Percentiles rank a stretch among this genome's conserved stretches.
phyloP scores from a whole-genome alignment of 345 rosid species.

The Microthlaspi erraticum region DNA sequence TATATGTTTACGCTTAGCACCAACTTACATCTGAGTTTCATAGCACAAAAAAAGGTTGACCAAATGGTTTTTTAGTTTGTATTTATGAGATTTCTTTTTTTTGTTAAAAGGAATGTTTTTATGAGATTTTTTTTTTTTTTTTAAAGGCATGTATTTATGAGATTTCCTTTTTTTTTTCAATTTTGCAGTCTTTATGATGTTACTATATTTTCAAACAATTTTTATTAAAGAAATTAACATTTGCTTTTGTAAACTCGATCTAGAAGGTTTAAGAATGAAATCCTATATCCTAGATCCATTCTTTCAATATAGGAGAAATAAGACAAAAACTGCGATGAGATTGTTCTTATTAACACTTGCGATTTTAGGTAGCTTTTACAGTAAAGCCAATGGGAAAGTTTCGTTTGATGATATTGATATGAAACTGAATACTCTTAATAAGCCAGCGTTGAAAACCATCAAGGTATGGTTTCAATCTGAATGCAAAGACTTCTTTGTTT shows the following conservation, averaged over 20 bases:
- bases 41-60: not conserved
- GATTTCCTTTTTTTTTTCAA: slow-evolving; percentile 2
- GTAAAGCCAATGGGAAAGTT: slow-evolving; percentile 12
- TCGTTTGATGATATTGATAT: slow-evolving; percentile 41
- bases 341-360: slow-evolving; percentile 11
- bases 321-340: slow-evolving; percentile 17
- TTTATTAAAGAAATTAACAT: not conserved
- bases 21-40: not conserved
- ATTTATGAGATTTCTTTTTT: slow-evolving; percentile 8
- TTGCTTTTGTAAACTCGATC: not conserved
- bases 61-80: not conserved
- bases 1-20: not conserved
- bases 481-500: not conserved
- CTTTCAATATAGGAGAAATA: not conserved
- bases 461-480: slow-evolving; percentile 31
- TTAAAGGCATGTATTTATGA: too few species aligned
- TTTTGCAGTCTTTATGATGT: not conserved
- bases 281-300: slow-evolving; percentile 3
- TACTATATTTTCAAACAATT: not conserved
- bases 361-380: slow-evolving; percentile 24
- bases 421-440: slow-evolving; percentile 55
- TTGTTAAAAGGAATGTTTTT: too few species aligned
- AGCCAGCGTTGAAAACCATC: slow-evolving; percentile 54
- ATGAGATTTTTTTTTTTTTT: slow-evolving; percentile 12
- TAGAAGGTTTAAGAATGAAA: not conserved